phyloP scores from a whole-genome alignment of 768 basidiomycete genomes.

The Candolleomyces eurysporus region DNA sequence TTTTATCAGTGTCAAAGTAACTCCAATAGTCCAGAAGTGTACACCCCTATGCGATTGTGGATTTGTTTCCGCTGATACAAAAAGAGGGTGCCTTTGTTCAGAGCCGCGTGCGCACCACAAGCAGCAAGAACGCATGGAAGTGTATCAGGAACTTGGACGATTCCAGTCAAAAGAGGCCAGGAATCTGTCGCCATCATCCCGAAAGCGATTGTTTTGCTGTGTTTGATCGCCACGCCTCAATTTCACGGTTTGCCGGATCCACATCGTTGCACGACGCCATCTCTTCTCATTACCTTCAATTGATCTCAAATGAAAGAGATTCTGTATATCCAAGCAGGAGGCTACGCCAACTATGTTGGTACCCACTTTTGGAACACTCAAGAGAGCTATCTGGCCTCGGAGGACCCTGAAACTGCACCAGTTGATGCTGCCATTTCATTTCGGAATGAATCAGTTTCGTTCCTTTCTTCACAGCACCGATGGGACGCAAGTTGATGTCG shows the following conservation, averaged over 20 bases:
- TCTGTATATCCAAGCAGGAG: constrained; percentile 73
- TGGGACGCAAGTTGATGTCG: neutral
- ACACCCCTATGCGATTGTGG: neutral
- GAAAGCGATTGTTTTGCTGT: neutral
- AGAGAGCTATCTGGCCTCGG: constrained; percentile 61
- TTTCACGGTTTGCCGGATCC: neutral
- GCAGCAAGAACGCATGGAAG: neutral
- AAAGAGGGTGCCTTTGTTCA: neutral
- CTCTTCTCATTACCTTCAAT: neutral
- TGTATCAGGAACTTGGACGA: constrained; percentile 3
- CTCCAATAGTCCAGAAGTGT: no score
- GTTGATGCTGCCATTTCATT: constrained; percentile 63
- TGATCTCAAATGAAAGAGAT: constrained; percentile 64
- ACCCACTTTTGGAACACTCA: constrained; percentile 85
- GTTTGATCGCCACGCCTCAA: constrained; percentile 7
- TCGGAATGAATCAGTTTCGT: constrained; percentile 42
- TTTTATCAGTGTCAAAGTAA: no score
- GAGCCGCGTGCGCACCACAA: no score
- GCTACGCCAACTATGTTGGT: constrained; percentile 63
- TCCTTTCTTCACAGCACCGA: no score
- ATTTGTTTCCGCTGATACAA: neutral
- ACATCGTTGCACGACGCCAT: neutral
- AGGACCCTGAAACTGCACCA: constrained; percentile 39
- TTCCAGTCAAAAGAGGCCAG: constrained; percentile 4
- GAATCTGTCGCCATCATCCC: neutral